Evolutionary conservation across 495 filamentous ascomycete genomes (phyloP), one percentile per base, ranked within the genome.

Genomic region (Tetracladium marchalianum): DNA sequence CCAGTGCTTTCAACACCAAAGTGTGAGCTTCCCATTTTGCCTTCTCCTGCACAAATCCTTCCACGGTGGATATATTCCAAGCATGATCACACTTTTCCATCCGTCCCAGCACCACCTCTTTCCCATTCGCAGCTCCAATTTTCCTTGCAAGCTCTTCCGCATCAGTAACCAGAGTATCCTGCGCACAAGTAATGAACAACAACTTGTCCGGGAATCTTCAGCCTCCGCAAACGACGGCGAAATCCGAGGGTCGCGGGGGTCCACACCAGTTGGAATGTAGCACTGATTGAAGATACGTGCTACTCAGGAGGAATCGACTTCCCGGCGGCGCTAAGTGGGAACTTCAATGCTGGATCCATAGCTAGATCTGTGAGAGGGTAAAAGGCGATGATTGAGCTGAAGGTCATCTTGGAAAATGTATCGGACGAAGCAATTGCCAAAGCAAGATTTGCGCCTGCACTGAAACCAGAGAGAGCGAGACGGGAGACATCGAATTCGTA

Each of bases 401-500:
- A 69, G n/a, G 64, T 69, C 13, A 62, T 56, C 13, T 49, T 52
- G 1, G 69, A 59, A 52, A 70, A 68, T 19, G 68, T 47, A 35
- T 35, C 60, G 36, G 67, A 62, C 4, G 60, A 59, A 1, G 61
- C 59, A 15, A 73, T 53, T n/a, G 63, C 62, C 7, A 27, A 27
- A 27, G 7, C 7, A 15, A 73, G 62, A 41, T 68, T 73, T 0
- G 56, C 70, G 4, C 70, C 69, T 12, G 52, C 50, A 35, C 66
- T 69, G 56, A 72, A 73, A 5, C 68, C 70, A 9, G 66, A 70
- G 13, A 70, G 41, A 11, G 68, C 65, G 12, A 72, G 39, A 3
- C 56, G 63, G 4, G 58, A 52, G 9, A 42, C 35, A 37, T 70
- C 60, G 7, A 27, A 27, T 27, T 48, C 22, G 35, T 67, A 72